phyloP scores from a whole-genome alignment of 345 rosid species.

The Brassica incana region DNA sequence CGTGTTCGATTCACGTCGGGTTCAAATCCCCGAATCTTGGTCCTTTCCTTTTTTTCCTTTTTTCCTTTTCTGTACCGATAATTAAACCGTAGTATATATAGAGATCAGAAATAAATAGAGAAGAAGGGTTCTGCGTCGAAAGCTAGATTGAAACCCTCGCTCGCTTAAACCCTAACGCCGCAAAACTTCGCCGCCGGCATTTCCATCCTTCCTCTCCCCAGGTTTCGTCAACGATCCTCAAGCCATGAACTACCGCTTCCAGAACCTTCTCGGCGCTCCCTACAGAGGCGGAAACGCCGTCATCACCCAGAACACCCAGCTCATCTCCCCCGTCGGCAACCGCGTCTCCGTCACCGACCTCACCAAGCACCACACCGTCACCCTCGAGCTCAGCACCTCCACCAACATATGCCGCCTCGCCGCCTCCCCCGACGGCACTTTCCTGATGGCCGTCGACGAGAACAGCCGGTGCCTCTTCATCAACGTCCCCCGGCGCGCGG shows the following conservation, averaged over 20 bases:
- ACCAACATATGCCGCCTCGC: slow-evolving; percentile 74
- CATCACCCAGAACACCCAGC: slow-evolving; percentile 58
- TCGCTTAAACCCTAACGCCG: slow-evolving; percentile 38
- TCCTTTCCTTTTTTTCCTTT: background rate
- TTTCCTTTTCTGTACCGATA: background rate
- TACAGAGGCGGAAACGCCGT: slow-evolving; percentile 86
- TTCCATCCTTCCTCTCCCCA: background rate
- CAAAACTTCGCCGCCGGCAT: slow-evolving; percentile 8
- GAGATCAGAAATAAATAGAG: background rate
- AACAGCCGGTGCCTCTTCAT: slow-evolving; percentile 75
- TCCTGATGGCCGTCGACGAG: slow-evolving; percentile 80
- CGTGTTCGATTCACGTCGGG: slow-evolving; percentile 96
- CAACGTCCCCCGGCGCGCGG: slow-evolving; percentile 69
- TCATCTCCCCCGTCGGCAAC: slow-evolving; percentile 87
- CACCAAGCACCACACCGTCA: slow-evolving; percentile 63
- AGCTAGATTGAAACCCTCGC: slow-evolving; percentile 1
- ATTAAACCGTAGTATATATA: background rate
- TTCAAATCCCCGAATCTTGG: slow-evolving; percentile 45
- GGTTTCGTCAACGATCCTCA: slow-evolving; percentile 10
- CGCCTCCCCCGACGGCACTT: slow-evolving; percentile 72
- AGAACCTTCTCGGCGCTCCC: slow-evolving; percentile 85
- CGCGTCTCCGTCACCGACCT: slow-evolving; percentile 91
- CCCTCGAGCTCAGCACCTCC: slow-evolving; percentile 66
- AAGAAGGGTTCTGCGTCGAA: background rate
- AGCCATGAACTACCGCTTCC: slow-evolving; percentile 81